Base-by-base conservation (phyloP, 2,329 filamentous ascomycete genomes). In the Diplodia seriata region DNA sequence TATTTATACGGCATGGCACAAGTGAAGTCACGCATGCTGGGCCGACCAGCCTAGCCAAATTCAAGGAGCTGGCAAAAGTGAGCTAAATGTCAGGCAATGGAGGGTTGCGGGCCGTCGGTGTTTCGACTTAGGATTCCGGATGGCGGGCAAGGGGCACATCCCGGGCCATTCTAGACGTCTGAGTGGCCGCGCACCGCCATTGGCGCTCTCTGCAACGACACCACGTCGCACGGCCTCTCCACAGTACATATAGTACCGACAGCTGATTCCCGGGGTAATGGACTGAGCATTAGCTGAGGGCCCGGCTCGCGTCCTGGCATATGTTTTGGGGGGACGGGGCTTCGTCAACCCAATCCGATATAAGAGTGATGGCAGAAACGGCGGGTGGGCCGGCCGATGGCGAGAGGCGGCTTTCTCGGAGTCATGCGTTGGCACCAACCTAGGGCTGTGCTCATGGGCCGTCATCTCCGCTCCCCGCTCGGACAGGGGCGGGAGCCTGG, bases 61-160 rank as follows among this genome's bases (percentile, higher is more conserved):
- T 51, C 43, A 63, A 51, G 59, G 43, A 63, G 59, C 51, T 40
- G 43, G 20, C 4, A 18, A 26, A 51, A 63, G 20, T 38, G 31
- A 62, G 26, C 57, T 62, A 62, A 36, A 62, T 47, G 57, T 36
- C 43, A 63, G 9, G 23, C 47, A 63, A 20, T 47, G 47, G 47
- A 63, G 59, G 31, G 11, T 26, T 1, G 47, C 59, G 59, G 59
- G 29, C 59, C 59, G 59, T 51, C 59, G 59, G 59, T 20, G 59
- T 63, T 63, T 63, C 43, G 59, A 63, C 59, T 51, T 51, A 20
- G 43, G n/a, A 51, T 63, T 63, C 59, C 59, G 47, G 31, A 26
- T 33, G 15, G 59, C 26, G 43, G 40, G 31, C 47, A 62, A 38
- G 43, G 59, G 59, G 59, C 26, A 50, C 43, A 63, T 18, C 59